Evolutionary conservation across 768 basidiomycete genomes (phyloP).

Genomic region (Postia placenta): DNA sequence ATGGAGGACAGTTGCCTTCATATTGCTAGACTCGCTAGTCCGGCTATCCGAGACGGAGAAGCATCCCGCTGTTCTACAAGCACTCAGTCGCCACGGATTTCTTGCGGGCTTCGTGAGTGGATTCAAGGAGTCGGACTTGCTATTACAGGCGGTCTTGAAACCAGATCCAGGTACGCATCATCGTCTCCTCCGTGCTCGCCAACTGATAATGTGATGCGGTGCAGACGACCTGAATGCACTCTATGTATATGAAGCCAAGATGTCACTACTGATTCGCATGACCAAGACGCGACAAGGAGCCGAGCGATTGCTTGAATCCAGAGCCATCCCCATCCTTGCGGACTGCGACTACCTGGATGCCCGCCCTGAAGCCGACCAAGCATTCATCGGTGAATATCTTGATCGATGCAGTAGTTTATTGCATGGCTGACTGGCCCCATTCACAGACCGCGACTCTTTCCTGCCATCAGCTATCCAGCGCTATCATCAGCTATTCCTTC

Average conservation of each 20-base stretch:
- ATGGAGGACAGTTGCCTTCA: slow-evolving; percentile 95
- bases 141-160: slow-evolving; percentile 70
- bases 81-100: slow-evolving; percentile 69
- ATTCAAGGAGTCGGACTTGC: slow-evolving; percentile 75
- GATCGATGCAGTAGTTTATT: neutral
- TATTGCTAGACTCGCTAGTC: slow-evolving; percentile 77
- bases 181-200: neutral
- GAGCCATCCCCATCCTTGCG: slow-evolving; percentile 65
- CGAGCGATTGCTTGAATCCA: slow-evolving; percentile 75
- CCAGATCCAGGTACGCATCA: slow-evolving; percentile 77
- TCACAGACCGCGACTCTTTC: slow-evolving; percentile 76
- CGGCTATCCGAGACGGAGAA: slow-evolving; percentile 67
- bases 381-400: slow-evolving; percentile 58
- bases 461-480: slow-evolving; percentile 81
- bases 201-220: neutral
- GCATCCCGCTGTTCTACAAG: slow-evolving; percentile 52
- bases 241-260: slow-evolving; percentile 93
- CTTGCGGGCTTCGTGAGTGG: slow-evolving; percentile 77
- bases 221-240: slow-evolving; percentile 84
- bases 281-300: slow-evolving; percentile 80
- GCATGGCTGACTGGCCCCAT: slow-evolving; percentile 5
- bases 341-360: slow-evolving; percentile 87
- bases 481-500: slow-evolving; percentile 88
- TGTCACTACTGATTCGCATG: slow-evolving; percentile 83
- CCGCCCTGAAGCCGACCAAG: slow-evolving; percentile 76